Evolutionary conservation across 805 yeast species (phyloP).

Genomic region (Candida ipomoeae): DNA sequence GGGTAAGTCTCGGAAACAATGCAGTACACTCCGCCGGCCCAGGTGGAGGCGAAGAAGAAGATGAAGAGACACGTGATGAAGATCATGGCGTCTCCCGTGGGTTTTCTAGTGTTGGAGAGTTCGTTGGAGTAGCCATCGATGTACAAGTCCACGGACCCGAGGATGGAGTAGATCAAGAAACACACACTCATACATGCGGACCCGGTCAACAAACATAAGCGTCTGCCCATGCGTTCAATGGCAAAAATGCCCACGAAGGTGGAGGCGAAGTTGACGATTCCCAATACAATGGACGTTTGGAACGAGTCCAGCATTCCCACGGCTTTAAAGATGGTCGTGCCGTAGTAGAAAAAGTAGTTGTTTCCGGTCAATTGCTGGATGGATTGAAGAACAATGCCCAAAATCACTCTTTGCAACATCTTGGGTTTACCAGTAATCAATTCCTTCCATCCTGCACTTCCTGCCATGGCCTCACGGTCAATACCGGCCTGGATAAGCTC

Average conservation of each 20-base stretch:
- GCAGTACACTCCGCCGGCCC: conserved; percentile 70
- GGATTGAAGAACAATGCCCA: conserved; percentile 58
- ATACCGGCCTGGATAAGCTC: conserved; percentile 55
- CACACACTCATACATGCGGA: conserved; percentile 51
- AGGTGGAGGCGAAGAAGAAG: conserved; percentile 66
- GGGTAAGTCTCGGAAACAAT: conserved; percentile 68
- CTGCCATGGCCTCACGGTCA: conserved; percentile 58
- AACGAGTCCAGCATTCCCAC: conserved; percentile 53
- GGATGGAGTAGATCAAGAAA: conserved; percentile 55
- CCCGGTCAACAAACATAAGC: conserved; percentile 47
- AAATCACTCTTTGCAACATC: conserved; percentile 49
- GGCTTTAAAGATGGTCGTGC: conserved; percentile 51
- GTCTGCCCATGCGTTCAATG: conserved; percentile 54
- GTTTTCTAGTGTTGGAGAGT: conserved; percentile 29
- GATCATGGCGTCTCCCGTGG: conserved; percentile 62
- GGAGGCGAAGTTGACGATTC: conserved; percentile 51
- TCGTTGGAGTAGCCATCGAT: conserved; percentile 29
- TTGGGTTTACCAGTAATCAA: conserved; percentile 61
- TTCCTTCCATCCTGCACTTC: conserved; percentile 63
- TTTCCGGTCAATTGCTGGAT: conserved; percentile 61
- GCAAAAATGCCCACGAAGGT: conserved; percentile 49
- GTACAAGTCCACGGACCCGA: conserved; percentile 51
- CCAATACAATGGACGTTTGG: conserved; percentile 50
- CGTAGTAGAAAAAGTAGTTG: conserved; percentile 61
- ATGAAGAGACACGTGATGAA: conserved; percentile 61